Percentiles rank a stretch among this genome's conserved stretches.
phyloP scores from a whole-genome alignment of 1,284 basidiomycete genomes.

The Polyporus tsugae region DNA sequence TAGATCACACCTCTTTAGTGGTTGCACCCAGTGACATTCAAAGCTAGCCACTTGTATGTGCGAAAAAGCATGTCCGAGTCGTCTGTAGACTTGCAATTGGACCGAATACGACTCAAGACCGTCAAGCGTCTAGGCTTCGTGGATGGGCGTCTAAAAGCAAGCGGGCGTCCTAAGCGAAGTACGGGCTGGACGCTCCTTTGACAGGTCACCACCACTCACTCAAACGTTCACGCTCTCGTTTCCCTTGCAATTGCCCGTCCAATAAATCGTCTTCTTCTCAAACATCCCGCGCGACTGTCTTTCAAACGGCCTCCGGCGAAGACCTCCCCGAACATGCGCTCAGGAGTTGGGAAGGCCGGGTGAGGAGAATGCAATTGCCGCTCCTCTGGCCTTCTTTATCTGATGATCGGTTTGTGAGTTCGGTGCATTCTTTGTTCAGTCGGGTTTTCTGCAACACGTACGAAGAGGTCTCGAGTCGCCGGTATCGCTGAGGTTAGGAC shows the following conservation, averaged over 20 bases:
- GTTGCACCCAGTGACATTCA: no score
- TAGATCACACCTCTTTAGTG: no score
- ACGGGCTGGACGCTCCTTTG: neutral
- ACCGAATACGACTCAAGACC: no score
- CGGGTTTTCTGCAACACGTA: neutral
- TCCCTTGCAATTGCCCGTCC: neutral
- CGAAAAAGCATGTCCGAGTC: no score
- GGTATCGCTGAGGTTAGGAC: neutral
- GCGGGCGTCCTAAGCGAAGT: no score
- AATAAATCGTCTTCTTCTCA: neutral
- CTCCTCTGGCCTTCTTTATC: neutral
- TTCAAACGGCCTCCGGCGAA: neutral
- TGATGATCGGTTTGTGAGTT: neutral
- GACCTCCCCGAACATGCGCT: neutral
- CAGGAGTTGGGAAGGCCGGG: neutral
- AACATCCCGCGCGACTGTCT: neutral
- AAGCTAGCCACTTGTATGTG: no score
- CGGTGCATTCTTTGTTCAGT: neutral
- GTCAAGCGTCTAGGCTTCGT: no score
- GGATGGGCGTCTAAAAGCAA: no score
- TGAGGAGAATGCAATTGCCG: neutral
- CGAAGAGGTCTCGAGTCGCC: neutral
- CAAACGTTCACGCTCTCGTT: neutral
- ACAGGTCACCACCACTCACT: neutral
- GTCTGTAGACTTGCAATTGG: no score